Conservation (phyloP, 1,284 basidiomycete species). For the Moesziomyces sp. region DNA sequence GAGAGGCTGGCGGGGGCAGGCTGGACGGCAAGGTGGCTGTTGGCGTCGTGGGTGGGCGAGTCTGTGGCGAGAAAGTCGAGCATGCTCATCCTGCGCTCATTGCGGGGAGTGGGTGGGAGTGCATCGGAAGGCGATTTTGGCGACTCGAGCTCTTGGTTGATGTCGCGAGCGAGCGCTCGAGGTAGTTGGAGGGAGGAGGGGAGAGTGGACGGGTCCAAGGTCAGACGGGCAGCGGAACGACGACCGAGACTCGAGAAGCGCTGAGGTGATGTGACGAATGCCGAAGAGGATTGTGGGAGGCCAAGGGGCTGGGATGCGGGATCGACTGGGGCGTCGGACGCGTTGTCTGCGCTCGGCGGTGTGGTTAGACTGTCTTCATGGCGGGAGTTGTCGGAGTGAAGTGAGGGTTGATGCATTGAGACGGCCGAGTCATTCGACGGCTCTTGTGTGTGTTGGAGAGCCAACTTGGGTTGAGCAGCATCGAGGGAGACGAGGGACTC, state of each 20-base stretch:
- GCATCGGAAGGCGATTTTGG: constrained; percentile 7
- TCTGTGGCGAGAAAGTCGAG: constrained; percentile 42
- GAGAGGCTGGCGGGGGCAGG: constrained; percentile 24
- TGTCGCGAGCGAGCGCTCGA: constrained; percentile 19
- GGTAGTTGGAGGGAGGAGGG: constrained; percentile 1
- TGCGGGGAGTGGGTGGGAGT: neutral
- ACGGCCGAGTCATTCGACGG: no score
- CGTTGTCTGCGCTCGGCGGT: no score
- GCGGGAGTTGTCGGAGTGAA: neutral
- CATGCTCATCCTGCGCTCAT: constrained; percentile 44
- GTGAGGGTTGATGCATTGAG: no score
- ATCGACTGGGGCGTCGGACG: no score
- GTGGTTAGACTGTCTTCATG: neutral
- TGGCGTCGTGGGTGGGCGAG: neutral
- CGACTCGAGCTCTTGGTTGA: constrained; percentile 27
- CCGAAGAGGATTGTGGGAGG: constrained; percentile 5
- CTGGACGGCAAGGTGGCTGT: neutral
- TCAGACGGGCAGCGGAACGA: constrained; percentile 8
- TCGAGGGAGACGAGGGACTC: no score
- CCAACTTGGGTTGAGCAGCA: no score
- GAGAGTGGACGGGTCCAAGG: neutral
- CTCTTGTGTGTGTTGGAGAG: no score
- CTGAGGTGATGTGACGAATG: constrained; percentile 24
- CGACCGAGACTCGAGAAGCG: constrained; percentile 31
- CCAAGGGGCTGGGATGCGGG: no score